These are phyloP conservation scores for Schwanniomyces vanrijiae DNA, from an alignment of 805 yeast genomes.

Conservation along the genomic window DNA sequence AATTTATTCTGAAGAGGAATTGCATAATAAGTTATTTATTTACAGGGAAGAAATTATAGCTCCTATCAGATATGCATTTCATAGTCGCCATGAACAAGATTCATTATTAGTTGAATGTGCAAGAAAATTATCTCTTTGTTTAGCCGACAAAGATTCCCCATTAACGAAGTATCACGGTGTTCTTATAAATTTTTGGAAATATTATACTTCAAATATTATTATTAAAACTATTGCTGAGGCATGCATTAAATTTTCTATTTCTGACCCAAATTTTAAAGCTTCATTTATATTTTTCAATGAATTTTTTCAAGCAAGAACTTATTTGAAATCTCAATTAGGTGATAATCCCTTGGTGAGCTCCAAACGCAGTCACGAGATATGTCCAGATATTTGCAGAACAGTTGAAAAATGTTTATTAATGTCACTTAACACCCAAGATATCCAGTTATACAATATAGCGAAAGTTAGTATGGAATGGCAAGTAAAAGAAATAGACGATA, in stretches of 20 bases:
- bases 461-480: constrained; percentile 36
- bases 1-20: constrained; percentile 9
- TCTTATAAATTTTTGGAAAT: constrained; percentile 27
- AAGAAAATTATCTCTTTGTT: constrained; percentile 27
- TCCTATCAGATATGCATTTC: constrained; percentile 27
- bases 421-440: constrained; percentile 43
- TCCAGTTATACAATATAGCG: constrained; percentile 41
- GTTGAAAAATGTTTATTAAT: constrained; percentile 38
- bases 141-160: constrained; percentile 19
- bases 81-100: constrained; percentile 12
- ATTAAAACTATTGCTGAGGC: constrained; percentile 36
- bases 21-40: constrained; percentile 12
- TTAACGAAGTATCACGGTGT: constrained; percentile 17
- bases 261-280: constrained; percentile 36
- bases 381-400: constrained; percentile 22
- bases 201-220: constrained; percentile 27
- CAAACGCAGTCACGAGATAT: constrained; percentile 9
- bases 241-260: constrained; percentile 30
- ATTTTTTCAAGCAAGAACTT: constrained; percentile 26
- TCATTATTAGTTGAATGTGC: constrained; percentile 32
- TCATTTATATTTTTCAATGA: constrained; percentile 35
- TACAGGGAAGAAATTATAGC: constrained; percentile 24
- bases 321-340: background rate
- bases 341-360: constrained; percentile 3
- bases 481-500: constrained; percentile 15